Evolutionary conservation across 202 grass and related monocot species (phyloP).

Genomic region (Cymbopogon flexuosus): DNA sequence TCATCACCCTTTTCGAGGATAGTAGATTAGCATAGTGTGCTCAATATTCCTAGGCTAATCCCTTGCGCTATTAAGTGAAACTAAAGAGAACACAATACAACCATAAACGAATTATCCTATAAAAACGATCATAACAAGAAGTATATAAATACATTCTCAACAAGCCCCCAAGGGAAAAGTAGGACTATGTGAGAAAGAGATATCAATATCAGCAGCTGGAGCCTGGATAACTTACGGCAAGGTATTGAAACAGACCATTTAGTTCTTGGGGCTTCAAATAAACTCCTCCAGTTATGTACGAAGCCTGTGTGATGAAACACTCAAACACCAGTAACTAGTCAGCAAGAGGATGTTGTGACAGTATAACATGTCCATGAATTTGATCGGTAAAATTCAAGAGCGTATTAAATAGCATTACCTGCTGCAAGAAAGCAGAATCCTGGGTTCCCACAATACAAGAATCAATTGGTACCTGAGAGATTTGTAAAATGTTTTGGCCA

Average conservation of each 20-base stretch:
- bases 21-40: background rate
- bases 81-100: background rate
- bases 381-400: background rate
- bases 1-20: background rate
- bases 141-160: slow-evolving; percentile 3
- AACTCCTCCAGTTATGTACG: slow-evolving; percentile 87
- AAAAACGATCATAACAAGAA: background rate
- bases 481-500: slow-evolving; percentile 1
- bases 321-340: slow-evolving; percentile 18
- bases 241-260: slow-evolving; percentile 83
- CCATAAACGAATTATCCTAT: background rate
- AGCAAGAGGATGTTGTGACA: slow-evolving; percentile 4
- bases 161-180: background rate
- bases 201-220: background rate
- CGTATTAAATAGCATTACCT: slow-evolving; percentile 33
- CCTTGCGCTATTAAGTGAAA: background rate
- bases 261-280: slow-evolving; percentile 91
- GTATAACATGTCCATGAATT: background rate
- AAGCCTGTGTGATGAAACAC: slow-evolving; percentile 59
- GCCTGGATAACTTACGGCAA: slow-evolving; percentile 53
- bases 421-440: slow-evolving; percentile 96
- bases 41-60: background rate
- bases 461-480: slow-evolving; percentile 80
- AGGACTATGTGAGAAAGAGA: background rate
- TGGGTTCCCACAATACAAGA: slow-evolving; percentile 82